A percentile compares a stretch with the other conserved stretches of the same genome.
phyloP scores from a whole-genome alignment of 495 filamentous ascomycete genomes.

The Penicillium bovifimosum region DNA sequence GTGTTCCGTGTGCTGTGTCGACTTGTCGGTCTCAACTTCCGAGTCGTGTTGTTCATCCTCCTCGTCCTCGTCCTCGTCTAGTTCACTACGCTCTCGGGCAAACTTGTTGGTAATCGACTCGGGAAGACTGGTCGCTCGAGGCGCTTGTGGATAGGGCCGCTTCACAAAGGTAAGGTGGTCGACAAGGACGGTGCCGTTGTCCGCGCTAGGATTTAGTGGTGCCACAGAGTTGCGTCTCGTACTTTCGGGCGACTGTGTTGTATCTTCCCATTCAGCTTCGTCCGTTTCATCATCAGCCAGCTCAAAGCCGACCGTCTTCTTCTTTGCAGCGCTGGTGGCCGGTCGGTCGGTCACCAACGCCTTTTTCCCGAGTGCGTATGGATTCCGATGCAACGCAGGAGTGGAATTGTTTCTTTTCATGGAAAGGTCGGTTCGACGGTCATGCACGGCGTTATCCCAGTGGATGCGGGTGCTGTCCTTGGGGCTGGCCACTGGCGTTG shows the following conservation, averaged over 20 bases:
- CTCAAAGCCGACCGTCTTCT: conserved; percentile 47
- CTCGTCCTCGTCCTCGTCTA: conserved; percentile 12
- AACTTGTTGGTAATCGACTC: conserved; percentile 38
- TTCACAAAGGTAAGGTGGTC: conserved; percentile 47
- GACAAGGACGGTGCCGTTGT: conserved; percentile 37
- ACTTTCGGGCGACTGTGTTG: conserved; percentile 47
- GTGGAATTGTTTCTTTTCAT: conserved; percentile 46
- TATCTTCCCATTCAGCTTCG: conserved; percentile 48
- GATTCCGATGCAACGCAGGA: conserved; percentile 37
- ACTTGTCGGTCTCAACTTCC: conserved; percentile 22
- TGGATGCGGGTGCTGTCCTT: conserved; percentile 34
- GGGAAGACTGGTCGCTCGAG: conserved; percentile 43
- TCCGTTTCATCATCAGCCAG: conserved; percentile 42
- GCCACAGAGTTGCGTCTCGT: conserved; percentile 43
- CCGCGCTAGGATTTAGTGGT: conserved; percentile 36
- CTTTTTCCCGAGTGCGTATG: conserved; percentile 33
- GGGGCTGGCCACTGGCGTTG: conserved; percentile 40
- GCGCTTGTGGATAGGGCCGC: conserved; percentile 40
- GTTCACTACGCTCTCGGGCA: conserved; percentile 17
- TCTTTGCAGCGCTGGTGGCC: conserved; percentile 34
- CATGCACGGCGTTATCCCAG: conserved; percentile 36
- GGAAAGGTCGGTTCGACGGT: conserved; percentile 25
- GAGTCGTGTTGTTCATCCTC: conserved; percentile 10
- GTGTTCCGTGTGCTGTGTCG: conserved; percentile 22
- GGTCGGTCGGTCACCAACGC: conserved; percentile 35